phyloP scores from a whole-genome alignment of 1,284 basidiomycete species.

The Pyrrhoderma lamaoense region DNA sequence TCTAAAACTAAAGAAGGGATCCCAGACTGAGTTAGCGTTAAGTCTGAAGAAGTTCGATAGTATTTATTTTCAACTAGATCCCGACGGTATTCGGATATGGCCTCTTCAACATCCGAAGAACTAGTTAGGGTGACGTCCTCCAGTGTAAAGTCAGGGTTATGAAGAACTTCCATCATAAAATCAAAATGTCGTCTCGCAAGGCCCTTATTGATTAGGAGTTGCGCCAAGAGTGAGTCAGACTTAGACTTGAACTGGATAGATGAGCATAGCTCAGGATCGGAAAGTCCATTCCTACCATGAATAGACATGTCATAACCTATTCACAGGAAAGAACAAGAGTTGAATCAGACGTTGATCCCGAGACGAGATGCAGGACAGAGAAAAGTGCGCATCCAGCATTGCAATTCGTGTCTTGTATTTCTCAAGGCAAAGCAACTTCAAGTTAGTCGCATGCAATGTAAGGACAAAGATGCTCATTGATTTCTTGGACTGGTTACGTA shows the following conservation, averaged over 20 bases:
- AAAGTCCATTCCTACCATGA: no score
- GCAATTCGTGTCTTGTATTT: no score
- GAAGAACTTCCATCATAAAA: slow-evolving; percentile 5
- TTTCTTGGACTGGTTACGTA: no score
- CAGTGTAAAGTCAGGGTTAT: slow-evolving; percentile 5
- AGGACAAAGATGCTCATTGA: no score
- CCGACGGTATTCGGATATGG: slow-evolving; percentile 9
- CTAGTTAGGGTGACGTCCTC: slow-evolving; percentile 5
- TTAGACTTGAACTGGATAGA: slow-evolving; percentile 7
- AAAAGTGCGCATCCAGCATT: no score
- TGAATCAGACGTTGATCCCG: no score
- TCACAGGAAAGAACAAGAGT: no score
- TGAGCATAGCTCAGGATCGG: slow-evolving; percentile 5
- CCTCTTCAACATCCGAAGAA: slow-evolving; percentile 9
- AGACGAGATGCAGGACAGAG: no score
- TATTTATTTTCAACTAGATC: slow-evolving; percentile 1
- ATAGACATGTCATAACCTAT: no score
- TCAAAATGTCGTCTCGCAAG: slow-evolving; percentile 8
- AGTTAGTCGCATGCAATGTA: no score
- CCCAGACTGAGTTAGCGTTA: neutral
- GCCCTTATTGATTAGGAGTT: slow-evolving; percentile 3
- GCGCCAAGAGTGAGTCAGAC: slow-evolving; percentile 13
- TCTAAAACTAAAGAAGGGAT: slow-evolving; percentile 10
- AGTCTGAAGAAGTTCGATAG: neutral
- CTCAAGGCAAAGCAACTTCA: no score